Conservation (phyloP, 2,329 filamentous ascomycete genomes). For the Paecilomyces niveus region DNA sequence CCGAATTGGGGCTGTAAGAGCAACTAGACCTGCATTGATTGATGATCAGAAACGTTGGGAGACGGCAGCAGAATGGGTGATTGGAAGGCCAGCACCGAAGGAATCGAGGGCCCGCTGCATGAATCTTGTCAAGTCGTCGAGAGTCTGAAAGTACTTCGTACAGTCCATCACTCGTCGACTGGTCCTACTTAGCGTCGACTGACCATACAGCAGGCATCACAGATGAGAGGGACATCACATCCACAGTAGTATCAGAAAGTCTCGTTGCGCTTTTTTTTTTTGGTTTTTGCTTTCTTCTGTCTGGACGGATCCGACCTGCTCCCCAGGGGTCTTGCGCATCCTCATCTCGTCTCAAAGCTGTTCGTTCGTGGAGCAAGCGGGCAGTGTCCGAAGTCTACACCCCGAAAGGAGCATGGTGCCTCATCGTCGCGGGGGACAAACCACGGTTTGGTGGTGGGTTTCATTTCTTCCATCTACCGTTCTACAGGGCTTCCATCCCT, state of each 20-base stretch:
- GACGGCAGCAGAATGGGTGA: background rate
- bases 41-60: background rate
- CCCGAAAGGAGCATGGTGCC: background rate
- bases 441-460: background rate
- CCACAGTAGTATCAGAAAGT: background rate
- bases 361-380: background rate
- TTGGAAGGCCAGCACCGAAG: background rate
- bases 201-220: too few species aligned
- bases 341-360: background rate
- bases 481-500: background rate
- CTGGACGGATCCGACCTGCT: background rate
- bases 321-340: background rate
- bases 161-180: too few species aligned
- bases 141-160: too few species aligned
- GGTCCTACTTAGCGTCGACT: too few species aligned
- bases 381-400: background rate
- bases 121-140: background rate
- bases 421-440: background rate
- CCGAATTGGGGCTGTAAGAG: background rate
- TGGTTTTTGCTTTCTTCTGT: background rate
- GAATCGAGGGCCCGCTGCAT: background rate
- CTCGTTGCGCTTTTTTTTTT: too few species aligned
- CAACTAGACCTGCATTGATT: background rate
- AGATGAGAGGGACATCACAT: too few species aligned
- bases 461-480: background rate